Conservation (phyloP, 257 asterid genomes). For the Solanum tarapatanum region DNA sequence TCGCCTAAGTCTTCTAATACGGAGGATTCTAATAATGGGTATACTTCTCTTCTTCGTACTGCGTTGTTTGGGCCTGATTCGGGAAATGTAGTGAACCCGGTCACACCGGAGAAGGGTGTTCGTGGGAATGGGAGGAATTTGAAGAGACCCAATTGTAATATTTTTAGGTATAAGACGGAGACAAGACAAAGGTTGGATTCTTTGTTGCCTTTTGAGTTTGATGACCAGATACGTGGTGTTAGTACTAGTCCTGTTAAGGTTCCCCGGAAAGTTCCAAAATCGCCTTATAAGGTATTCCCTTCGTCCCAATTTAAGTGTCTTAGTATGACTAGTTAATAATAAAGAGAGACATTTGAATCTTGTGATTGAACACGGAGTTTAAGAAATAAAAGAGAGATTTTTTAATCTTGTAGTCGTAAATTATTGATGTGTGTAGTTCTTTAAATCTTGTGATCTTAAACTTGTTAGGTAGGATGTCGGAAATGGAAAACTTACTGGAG, state of each 20-base stretch:
- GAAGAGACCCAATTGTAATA: conserved; percentile 54
- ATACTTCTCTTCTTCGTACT: conserved; percentile 44
- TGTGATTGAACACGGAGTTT: background rate
- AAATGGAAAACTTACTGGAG: background rate
- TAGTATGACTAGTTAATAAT: too few species aligned
- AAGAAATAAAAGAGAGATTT: background rate
- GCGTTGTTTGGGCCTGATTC: conserved; percentile 71
- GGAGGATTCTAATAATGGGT: conserved; percentile 54
- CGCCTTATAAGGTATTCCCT: conserved; percentile 59
- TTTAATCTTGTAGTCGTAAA: background rate
- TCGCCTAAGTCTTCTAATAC: conserved; percentile 29
- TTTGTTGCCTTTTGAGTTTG: conserved; percentile 65
- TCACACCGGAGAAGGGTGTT: conserved; percentile 45
- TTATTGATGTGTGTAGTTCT: background rate
- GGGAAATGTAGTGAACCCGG: conserved; percentile 31
- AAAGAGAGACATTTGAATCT: background rate
- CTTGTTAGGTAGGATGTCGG: background rate
- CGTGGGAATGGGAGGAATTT: conserved; percentile 7
- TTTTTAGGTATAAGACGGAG: conserved; percentile 73
- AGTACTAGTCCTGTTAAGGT: conserved; percentile 61
- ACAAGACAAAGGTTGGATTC: conserved; percentile 46
- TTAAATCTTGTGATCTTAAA: background rate
- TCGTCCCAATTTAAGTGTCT: background rate
- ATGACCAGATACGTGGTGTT: conserved; percentile 61
- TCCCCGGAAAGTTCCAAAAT: conserved; percentile 67